Conservation (phyloP, 192 early-diverging fungal species). For the Coemansia sp. region DNA sequence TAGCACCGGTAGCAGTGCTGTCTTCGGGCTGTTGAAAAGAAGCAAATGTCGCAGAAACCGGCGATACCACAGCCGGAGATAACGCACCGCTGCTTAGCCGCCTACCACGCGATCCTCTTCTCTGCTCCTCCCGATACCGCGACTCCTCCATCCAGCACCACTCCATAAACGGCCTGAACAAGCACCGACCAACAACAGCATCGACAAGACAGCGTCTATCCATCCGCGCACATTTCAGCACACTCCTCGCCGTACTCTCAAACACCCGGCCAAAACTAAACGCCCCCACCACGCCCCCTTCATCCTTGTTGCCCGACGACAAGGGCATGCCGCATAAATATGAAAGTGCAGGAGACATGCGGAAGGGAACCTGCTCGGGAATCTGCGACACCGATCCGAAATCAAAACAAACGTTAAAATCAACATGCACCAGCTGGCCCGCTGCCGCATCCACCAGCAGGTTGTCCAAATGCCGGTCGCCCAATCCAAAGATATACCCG, state of each 20-base stretch:
- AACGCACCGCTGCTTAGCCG: neutral
- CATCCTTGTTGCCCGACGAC: no score
- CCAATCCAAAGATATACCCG: conserved; percentile 66
- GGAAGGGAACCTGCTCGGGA: conserved; percentile 73
- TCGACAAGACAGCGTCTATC: conserved; percentile 21
- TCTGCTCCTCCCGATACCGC: conserved; percentile 9
- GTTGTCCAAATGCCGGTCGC: conserved; percentile 76
- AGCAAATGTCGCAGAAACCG: neutral
- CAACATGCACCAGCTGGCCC: conserved; percentile 67
- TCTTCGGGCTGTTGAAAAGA: neutral
- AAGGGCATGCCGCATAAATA: conserved; percentile 29
- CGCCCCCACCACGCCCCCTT: no score
- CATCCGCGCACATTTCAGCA: conserved; percentile 36
- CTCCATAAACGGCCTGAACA: conserved; percentile 40
- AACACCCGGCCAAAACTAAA: conserved; percentile 28
- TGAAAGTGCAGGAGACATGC: conserved; percentile 59
- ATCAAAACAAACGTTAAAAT: conserved; percentile 77
- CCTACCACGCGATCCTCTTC: neutral
- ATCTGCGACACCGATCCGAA: conserved; percentile 61
- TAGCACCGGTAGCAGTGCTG: conserved; percentile 65
- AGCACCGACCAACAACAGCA: conserved; percentile 14
- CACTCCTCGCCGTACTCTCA: conserved; percentile 8
- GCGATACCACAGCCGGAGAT: no score
- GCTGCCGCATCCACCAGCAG: conserved; percentile 54
- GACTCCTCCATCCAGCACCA: conserved; percentile 31